A percentile compares a stretch with the other conserved stretches of the same genome.
Evolutionary conservation across 768 basidiomycete genomes (phyloP).

Genomic region (Amanita exitialis): DNA sequence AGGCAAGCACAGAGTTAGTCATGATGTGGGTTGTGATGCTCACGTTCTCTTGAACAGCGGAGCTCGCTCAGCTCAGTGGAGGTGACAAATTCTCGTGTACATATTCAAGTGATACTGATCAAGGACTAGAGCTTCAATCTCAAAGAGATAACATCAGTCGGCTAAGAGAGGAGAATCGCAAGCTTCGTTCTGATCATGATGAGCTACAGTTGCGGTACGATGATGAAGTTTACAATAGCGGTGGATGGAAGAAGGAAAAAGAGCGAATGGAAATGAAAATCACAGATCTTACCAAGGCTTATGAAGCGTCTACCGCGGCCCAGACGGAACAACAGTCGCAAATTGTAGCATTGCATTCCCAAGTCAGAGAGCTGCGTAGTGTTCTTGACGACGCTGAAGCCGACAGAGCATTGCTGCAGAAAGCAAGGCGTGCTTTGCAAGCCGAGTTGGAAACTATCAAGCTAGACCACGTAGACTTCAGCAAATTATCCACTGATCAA

Average conservation of each 20-base stretch:
- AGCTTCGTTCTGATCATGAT: conserved; percentile 66
- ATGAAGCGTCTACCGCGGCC: conserved; percentile 58
- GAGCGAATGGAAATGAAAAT: conserved; percentile 83
- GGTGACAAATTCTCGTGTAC: conserved; percentile 27
- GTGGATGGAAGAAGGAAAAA: conserved; percentile 82
- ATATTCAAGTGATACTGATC: not conserved
- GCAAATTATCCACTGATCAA: conserved; percentile 58
- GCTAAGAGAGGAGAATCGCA: conserved; percentile 72
- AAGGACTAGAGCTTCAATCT: conserved; percentile 54
- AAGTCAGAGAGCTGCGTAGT: conserved; percentile 73
- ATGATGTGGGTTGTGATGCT: not conserved
- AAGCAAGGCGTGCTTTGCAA: conserved; percentile 72
- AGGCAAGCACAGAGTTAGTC: conserved; percentile 28
- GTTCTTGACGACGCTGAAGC: conserved; percentile 83
- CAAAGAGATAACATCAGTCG: conserved; percentile 70
- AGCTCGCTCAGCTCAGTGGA: conserved; percentile 73
- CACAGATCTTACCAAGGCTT: conserved; percentile 60
- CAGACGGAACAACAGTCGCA: conserved; percentile 80
- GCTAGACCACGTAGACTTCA: conserved; percentile 61
- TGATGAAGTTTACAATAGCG: conserved; percentile 68
- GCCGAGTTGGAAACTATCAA: conserved; percentile 76
- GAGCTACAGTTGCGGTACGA: conserved; percentile 67
- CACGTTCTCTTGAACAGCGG: conserved; percentile 33
- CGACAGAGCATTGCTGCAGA: conserved; percentile 68
- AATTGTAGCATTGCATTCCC: conserved; percentile 75